Conservation (phyloP, 2,329 filamentous ascomycete species). For the Phoma herbarum region DNA sequence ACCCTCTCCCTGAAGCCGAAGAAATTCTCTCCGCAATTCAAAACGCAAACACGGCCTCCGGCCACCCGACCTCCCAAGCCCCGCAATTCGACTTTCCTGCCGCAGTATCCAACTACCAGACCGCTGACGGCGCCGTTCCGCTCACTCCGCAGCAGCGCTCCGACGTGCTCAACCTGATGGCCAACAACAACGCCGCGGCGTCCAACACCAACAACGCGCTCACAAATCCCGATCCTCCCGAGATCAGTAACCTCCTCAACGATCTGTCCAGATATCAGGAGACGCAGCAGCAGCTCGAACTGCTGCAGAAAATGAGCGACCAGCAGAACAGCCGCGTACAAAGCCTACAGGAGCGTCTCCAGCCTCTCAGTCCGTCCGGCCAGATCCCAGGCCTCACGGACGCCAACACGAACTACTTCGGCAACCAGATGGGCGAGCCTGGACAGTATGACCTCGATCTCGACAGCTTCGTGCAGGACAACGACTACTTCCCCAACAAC, state of each 20-base stretch:
- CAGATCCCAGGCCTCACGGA: constrained; percentile 73
- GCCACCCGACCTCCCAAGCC: constrained; percentile 38
- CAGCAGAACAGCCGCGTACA: constrained; percentile 81
- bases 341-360: constrained; percentile 75
- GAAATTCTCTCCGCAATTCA: constrained; percentile 62
- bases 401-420: constrained; percentile 43
- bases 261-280: constrained; percentile 70
- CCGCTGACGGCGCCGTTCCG: constrained; percentile 56
- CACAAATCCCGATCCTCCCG: constrained; percentile 62
- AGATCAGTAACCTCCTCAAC: constrained; percentile 66
- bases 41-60: constrained; percentile 53
- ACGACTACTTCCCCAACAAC: constrained; percentile 60
- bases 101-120: constrained; percentile 59
- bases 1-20: constrained; percentile 52
- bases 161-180: constrained; percentile 59
- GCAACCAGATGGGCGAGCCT: constrained; percentile 49
- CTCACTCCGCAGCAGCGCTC: constrained; percentile 59
- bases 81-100: constrained; percentile 57
- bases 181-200: constrained; percentile 56
- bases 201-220: constrained; percentile 64
- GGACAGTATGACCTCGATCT: constrained; percentile 60
- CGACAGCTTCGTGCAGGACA: constrained; percentile 65
- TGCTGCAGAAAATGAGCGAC: constrained; percentile 78
- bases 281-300: constrained; percentile 79
- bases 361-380: constrained; percentile 81